Percentiles rank a stretch among this genome's conserved stretches.
Evolutionary conservation across 805 yeast genomes (phyloP).

Genomic region (Ogataea degrootiae): DNA sequence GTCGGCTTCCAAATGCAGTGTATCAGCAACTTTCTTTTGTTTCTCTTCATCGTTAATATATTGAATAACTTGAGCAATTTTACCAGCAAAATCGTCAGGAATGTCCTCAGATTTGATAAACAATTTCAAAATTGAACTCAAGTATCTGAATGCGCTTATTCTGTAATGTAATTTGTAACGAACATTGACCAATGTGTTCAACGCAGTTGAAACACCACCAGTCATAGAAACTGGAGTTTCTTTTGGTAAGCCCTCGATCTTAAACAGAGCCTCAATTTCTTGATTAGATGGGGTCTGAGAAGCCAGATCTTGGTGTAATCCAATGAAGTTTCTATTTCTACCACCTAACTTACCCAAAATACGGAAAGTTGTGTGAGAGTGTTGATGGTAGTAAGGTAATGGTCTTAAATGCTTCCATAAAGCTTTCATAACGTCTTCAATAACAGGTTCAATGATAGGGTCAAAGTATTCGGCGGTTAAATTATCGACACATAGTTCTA

Average conservation of each 20-base stretch:
- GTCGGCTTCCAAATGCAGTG: conserved; percentile 31
- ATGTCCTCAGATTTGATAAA: conserved; percentile 55
- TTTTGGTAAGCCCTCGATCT: conserved; percentile 60
- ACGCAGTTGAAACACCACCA: conserved; percentile 77
- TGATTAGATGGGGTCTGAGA: conserved; percentile 52
- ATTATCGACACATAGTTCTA: conserved; percentile 94
- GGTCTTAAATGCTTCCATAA: conserved; percentile 89
- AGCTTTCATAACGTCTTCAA: conserved; percentile 90
- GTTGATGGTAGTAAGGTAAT: conserved; percentile 90
- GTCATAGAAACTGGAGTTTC: conserved; percentile 73
- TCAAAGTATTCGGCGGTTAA: conserved; percentile 95
- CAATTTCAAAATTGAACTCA: conserved; percentile 60
- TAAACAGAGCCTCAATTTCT: conserved; percentile 63
- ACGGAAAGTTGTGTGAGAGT: conserved; percentile 89
- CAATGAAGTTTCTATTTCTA: conserved; percentile 80
- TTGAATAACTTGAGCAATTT: conserved; percentile 47
- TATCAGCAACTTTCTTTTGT: conserved; percentile 15
- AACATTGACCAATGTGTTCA: conserved; percentile 67
- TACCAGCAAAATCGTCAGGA: conserved; percentile 38
- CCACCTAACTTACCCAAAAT: conserved; percentile 96
- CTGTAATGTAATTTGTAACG: conserved; percentile 62
- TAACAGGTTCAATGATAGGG: conserved; percentile 94
- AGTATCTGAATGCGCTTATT: conserved; percentile 69
- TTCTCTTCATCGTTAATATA: conserved; percentile 33
- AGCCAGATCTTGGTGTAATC: conserved; percentile 65